Conservation (phyloP, 2,329 filamentous ascomycete genomes). For the Xylaria sp. region DNA sequence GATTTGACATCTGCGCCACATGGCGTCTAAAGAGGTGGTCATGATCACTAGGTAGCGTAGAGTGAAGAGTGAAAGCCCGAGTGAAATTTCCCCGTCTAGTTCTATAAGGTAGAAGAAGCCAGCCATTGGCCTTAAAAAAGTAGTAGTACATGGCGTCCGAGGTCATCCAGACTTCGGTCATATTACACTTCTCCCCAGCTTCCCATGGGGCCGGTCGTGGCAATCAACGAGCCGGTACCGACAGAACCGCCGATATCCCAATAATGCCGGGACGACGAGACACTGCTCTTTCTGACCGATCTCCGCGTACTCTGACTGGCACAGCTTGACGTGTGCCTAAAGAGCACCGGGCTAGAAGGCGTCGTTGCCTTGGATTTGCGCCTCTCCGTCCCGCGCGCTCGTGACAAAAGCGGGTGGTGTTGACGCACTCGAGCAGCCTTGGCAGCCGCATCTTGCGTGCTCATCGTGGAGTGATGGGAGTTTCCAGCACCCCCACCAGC, state of each 20-base stretch:
- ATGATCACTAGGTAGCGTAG: background rate
- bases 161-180: conserved; percentile 37
- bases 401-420: conserved; percentile 82
- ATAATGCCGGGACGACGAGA: conserved; percentile 76
- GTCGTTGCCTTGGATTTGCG: conserved; percentile 59
- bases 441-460: conserved; percentile 67
- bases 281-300: conserved; percentile 67
- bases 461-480: conserved; percentile 52
- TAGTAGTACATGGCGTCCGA: conserved; percentile 23
- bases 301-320: conserved; percentile 85
- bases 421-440: conserved; percentile 84
- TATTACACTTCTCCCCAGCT: conserved; percentile 73
- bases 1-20: conserved; percentile 13
- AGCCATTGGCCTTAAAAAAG: conserved; percentile 10
- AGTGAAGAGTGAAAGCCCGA: conserved; percentile 18
- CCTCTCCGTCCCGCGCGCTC: conserved; percentile 56
- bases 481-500: conserved; percentile 46
- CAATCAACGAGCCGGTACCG: conserved; percentile 73
- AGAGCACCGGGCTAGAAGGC: conserved; percentile 51
- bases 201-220: conserved; percentile 68
- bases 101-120: conserved; percentile 1
- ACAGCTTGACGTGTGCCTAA: conserved; percentile 67
- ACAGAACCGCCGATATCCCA: conserved; percentile 88
- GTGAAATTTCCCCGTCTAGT: conserved; percentile 16
- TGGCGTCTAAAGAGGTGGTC: conserved; percentile 7